A percentile compares a stretch with the other conserved stretches of the same genome.
Conservation (phyloP, 192 early-diverging fungal species). For the Endogone sp. region DNA sequence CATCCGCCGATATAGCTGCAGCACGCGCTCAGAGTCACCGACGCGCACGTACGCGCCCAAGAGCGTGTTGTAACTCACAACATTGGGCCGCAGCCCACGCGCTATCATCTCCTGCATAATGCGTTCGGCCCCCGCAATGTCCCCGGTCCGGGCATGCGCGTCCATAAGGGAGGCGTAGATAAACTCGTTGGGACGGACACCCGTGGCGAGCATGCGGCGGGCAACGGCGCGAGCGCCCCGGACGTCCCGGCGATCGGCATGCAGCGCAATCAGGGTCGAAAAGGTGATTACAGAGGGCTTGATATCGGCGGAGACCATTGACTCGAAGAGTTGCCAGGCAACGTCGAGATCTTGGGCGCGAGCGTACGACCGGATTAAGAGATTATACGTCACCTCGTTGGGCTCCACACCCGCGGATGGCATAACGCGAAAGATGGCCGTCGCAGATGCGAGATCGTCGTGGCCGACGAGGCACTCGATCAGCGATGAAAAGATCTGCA, state of each 20-base stretch:
- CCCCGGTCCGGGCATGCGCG: slow-evolving; percentile 63
- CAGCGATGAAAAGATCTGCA: slow-evolving; percentile 18
- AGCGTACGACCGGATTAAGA: slow-evolving; percentile 35
- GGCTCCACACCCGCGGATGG: slow-evolving; percentile 11
- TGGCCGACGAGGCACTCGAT: slow-evolving; percentile 18
- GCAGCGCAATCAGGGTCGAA: slow-evolving; percentile 39
- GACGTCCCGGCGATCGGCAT: slow-evolving; percentile 34
- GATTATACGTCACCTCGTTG: slow-evolving; percentile 34
- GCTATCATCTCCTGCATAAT: slow-evolving; percentile 66
- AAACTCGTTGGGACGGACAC: slow-evolving; percentile 4
- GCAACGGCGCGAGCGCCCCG: slow-evolving; percentile 18
- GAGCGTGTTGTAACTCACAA: slow-evolving; percentile 79
- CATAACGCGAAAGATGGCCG: slow-evolving; percentile 10
- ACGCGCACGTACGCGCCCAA: slow-evolving; percentile 66
- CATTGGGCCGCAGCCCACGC: slow-evolving; percentile 56
- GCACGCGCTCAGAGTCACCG: slow-evolving; percentile 36
- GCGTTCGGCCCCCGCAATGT: slow-evolving; percentile 71
- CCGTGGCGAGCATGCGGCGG: slow-evolving; percentile 5
- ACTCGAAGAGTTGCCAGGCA: slow-evolving; percentile 31
- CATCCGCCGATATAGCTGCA: slow-evolving; percentile 42
- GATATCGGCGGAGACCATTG: slow-evolving; percentile 24
- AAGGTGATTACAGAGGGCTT: slow-evolving; percentile 32
- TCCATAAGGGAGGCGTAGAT: slow-evolving; percentile 76
- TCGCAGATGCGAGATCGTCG: slow-evolving; percentile 14
- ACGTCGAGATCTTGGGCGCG: slow-evolving; percentile 25